These are phyloP conservation scores for Geosmithia putterillii DNA, from an alignment of 2,329 filamentous ascomycete species.

Conservation along the genomic window DNA sequence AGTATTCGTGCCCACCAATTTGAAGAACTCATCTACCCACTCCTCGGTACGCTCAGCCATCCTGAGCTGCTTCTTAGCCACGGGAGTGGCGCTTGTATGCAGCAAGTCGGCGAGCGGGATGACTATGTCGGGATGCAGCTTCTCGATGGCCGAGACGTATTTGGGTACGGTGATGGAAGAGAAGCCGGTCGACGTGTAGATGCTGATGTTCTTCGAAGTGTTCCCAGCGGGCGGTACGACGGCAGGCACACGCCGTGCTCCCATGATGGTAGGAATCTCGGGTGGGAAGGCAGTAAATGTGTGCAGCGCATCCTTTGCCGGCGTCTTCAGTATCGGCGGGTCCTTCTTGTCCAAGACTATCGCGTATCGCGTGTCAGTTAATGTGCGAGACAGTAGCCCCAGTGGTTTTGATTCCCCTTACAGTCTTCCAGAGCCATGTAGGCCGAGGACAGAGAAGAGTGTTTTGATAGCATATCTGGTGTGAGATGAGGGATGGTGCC, in stretches of 20 bases:
- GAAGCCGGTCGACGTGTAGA: conserved; percentile 84
- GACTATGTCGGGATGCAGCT: conserved; percentile 68
- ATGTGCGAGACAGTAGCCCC: not conserved
- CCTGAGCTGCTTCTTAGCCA: conserved; percentile 62
- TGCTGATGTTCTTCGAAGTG: conserved; percentile 55
- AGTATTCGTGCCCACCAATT: conserved; percentile 12
- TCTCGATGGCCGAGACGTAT: conserved; percentile 53
- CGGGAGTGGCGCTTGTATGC: conserved; percentile 34
- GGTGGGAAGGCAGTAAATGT: conserved; percentile 63
- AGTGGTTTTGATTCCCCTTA: conserved; percentile 31
- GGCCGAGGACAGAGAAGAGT: conserved; percentile 53
- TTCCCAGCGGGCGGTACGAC: conserved; percentile 61
- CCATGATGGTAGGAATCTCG: conserved; percentile 57
- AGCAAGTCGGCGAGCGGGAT: conserved; percentile 65
- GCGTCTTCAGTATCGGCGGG: conserved; percentile 35
- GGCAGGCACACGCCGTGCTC: conserved; percentile 64
- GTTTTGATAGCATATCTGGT: conserved; percentile 63
- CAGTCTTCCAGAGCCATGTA: conserved; percentile 90
- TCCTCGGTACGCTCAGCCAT: conserved; percentile 79
- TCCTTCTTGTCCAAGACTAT: conserved; percentile 43
- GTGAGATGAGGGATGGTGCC: conserved; percentile 80
- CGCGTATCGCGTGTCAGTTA: not conserved
- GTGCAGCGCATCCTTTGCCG: conserved; percentile 37
- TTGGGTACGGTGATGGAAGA: conserved; percentile 53
- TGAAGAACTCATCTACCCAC: conserved; percentile 63